Evolutionary conservation across 1,284 basidiomycete genomes (phyloP).

Genomic region (Takashimella tepidaria): DNA sequence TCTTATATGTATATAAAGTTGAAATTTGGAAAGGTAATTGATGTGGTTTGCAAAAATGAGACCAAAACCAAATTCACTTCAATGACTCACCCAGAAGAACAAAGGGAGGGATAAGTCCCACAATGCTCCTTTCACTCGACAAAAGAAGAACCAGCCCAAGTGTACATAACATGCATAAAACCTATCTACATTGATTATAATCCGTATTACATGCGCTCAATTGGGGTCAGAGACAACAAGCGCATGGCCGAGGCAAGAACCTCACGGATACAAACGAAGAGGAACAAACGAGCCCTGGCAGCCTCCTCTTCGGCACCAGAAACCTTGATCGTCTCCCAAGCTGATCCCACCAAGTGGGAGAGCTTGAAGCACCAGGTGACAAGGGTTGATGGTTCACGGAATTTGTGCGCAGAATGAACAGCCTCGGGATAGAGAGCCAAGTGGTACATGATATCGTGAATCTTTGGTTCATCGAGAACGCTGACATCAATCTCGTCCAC

Average conservation of each 20-base stretch:
- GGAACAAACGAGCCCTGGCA: slow-evolving; percentile 80
- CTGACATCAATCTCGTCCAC: slow-evolving; percentile 65
- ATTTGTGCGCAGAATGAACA: slow-evolving; percentile 75
- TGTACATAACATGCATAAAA: background rate
- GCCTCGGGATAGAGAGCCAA: slow-evolving; percentile 87
- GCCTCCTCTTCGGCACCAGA: slow-evolving; percentile 66
- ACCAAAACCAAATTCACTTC: too few species aligned
- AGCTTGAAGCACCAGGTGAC: slow-evolving; percentile 55
- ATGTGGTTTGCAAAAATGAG: too few species aligned
- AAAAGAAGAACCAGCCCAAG: background rate
- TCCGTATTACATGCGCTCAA: slow-evolving; percentile 80
- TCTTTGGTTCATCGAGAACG: slow-evolving; percentile 66
- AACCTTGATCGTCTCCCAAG: slow-evolving; percentile 57
- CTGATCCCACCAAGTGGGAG: slow-evolving; percentile 45
- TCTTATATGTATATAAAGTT: too few species aligned
- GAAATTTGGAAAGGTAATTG: too few species aligned
- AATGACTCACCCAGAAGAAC: too few species aligned
- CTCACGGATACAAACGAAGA: slow-evolving; percentile 83
- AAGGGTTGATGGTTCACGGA: slow-evolving; percentile 84
- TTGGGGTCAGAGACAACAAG: slow-evolving; percentile 77
- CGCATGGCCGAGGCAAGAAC: slow-evolving; percentile 83
- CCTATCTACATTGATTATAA: background rate
- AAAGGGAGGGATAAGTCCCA: background rate
- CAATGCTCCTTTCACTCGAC: background rate
- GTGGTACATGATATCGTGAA: slow-evolving; percentile 80